Base-by-base conservation (phyloP, 2,329 filamentous ascomycete species). In the Piedraia hortae region DNA sequence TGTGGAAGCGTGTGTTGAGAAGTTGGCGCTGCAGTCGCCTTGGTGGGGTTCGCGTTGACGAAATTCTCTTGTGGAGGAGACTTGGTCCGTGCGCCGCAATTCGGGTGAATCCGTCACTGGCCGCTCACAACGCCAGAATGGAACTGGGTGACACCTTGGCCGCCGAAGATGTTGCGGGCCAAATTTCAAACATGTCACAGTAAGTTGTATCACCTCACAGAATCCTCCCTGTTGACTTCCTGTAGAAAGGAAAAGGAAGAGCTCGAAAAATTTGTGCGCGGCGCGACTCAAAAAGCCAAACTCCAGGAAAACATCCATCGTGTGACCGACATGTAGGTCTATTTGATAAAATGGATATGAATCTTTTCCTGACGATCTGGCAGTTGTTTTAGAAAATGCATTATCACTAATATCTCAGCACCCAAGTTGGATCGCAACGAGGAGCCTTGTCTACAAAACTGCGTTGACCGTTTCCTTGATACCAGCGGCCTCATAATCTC, bases 341-440 rank as follows among this genome's bases (percentile, higher is more conserved):
- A 6, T 21, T 10, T 27, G 65, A 56, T n/a, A 60, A 70, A 27
- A 66, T n/a, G 6, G 9, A 8, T 9, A 5, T 6, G 9, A 11
- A 16, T n/a, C 8, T 5, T 10, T 9, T 9, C 19, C 21, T 26
- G 22, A 26, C 7, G 4, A 10, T 10, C 63, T 19, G 71, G 85
- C 37, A 62, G 72, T 28, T 97, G 85, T 61, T 97, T 80, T 67
- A 77, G 68, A 43, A 93, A 91, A 53, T 97, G 85, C 55, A 56
- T 91, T 28, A 70, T 72, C 5, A 55, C 64, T 24, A 57, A 56
- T 26, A 69, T 91, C 43, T 66, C 67, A 34, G 60, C 56, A 28
- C 61, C 64, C 13, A 62, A 64, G 37, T 54, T 97, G 33, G 75
- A 88, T 34, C 61, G 58, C 38, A 53, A 48, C 29, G 85, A 97